Conservation (phyloP, 257 asterid species). For the Capsicum rhomboideum region DNA sequence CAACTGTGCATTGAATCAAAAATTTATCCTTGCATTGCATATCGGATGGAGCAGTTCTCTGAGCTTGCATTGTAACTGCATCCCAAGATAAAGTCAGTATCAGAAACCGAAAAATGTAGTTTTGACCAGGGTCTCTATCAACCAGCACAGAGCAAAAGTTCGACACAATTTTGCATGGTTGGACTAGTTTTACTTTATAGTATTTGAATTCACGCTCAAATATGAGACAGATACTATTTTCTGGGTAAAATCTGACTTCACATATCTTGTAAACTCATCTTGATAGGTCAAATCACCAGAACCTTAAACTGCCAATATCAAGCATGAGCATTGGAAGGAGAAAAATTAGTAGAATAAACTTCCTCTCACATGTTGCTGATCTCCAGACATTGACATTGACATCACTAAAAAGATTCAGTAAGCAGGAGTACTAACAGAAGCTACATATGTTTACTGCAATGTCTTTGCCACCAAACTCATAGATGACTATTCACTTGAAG, state of each 20-base stretch:
- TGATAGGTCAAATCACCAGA: background rate
- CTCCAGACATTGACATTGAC: background rate
- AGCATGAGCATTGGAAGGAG: background rate
- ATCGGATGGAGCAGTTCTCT: constrained; percentile 51
- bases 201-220: background rate
- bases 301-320: background rate
- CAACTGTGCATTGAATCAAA: constrained; percentile 69
- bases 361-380: background rate
- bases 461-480: background rate
- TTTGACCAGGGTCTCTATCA: background rate
- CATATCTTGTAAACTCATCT: background rate
- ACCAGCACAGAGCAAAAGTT: background rate
- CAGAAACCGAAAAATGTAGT: background rate
- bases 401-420: background rate
- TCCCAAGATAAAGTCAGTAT: constrained; percentile 10
- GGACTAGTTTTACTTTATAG: background rate
- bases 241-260: background rate
- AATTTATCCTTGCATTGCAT: constrained; percentile 83
- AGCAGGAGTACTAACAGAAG: background rate
- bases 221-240: background rate
- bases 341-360: background rate
- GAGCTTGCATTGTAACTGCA: constrained; percentile 89
- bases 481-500: background rate
- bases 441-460: background rate
- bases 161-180: background rate